Evolutionary conservation across 768 basidiomycete species (phyloP).

Genomic region (Mycena floridula): DNA sequence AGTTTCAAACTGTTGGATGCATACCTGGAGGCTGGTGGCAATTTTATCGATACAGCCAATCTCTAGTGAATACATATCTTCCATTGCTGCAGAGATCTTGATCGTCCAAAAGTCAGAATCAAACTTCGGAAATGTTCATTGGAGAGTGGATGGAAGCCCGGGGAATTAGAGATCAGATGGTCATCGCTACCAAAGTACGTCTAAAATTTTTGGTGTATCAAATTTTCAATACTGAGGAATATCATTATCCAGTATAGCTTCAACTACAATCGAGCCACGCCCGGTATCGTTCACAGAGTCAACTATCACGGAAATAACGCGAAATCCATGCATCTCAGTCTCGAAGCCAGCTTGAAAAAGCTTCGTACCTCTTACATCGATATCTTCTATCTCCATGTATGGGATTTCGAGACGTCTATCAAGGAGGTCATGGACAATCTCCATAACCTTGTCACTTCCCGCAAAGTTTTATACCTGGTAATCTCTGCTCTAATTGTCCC

Average conservation of each 20-base stretch:
- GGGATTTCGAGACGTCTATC: slow-evolving; percentile 39
- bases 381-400: slow-evolving; percentile 37
- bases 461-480: slow-evolving; percentile 37
- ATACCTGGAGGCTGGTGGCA: slow-evolving; percentile 38
- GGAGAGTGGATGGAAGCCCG: slow-evolving; percentile 47
- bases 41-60: slow-evolving; percentile 45
- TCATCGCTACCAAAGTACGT: slow-evolving; percentile 39
- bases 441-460: slow-evolving; percentile 34
- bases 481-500: slow-evolving; percentile 1
- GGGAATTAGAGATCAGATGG: slow-evolving; percentile 40
- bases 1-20: slow-evolving; percentile 42
- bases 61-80: slow-evolving; percentile 26
- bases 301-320: slow-evolving; percentile 42
- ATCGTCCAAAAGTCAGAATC: slow-evolving; percentile 36
- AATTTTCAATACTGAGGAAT: not conserved
- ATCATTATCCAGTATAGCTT: slow-evolving; percentile 19
- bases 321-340: slow-evolving; percentile 31
- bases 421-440: slow-evolving; percentile 41
- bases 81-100: not conserved
- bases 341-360: slow-evolving; percentile 32
- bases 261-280: slow-evolving; percentile 21
- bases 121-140: slow-evolving; percentile 46
- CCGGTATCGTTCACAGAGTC: slow-evolving; percentile 23
- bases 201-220: too few relatives aligned
- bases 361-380: slow-evolving; percentile 38